Evolutionary conservation across 345 rosid genomes (phyloP).

Genomic region (Brassica carinata): DNA sequence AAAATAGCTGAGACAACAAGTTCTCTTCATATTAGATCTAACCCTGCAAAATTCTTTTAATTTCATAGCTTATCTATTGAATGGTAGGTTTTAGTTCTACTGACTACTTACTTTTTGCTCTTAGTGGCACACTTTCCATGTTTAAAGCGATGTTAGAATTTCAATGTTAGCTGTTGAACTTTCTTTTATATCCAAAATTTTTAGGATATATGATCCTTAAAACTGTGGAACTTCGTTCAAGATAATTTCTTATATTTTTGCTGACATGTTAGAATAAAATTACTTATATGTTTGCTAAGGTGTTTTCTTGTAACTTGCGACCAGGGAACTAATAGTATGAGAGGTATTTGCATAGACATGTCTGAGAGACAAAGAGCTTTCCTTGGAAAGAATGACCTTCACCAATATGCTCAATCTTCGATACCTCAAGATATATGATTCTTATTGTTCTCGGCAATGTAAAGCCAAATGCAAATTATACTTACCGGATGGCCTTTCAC

Average conservation of each 20-base stretch:
- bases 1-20: neutral
- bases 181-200: neutral
- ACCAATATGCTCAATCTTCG: neutral
- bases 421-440: conserved; percentile 7
- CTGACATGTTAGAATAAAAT: neutral
- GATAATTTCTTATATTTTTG: neutral
- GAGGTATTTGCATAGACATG: conserved; percentile 17
- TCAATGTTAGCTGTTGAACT: neutral
- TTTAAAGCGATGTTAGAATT: neutral
- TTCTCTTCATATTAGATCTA: neutral
- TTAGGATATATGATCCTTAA: neutral
- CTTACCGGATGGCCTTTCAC: neutral
- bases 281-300: neutral
- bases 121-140: neutral
- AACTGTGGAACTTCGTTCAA: neutral
- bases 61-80: neutral
- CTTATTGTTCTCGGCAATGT: neutral
- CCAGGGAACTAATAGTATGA: neutral
- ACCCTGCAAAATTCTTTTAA: neutral
- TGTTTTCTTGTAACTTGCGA: neutral
- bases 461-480: neutral
- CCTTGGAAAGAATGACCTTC: neutral
- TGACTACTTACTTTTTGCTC: neutral
- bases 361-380: neutral
- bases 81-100: neutral